Percentiles rank a stretch among this genome's conserved stretches.
These are phyloP conservation scores for Vachellia pachyceras DNA, from an alignment of 306 rosid species.

Conservation along the genomic window DNA sequence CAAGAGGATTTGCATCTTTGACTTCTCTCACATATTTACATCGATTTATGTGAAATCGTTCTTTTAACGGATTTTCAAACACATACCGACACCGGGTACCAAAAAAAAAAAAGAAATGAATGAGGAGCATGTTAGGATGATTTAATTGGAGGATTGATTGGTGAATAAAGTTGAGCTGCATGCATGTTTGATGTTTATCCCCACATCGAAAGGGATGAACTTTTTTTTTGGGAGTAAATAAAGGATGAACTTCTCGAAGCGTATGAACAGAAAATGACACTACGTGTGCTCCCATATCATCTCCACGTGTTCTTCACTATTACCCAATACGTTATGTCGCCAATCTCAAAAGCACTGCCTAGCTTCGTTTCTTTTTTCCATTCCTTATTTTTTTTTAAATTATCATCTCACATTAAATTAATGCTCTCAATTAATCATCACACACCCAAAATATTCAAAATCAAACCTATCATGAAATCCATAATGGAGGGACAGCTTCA, in stretches of 20 bases:
- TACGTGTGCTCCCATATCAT: background rate
- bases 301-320: conserved; percentile 11
- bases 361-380: background rate
- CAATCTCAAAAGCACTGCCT: background rate
- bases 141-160: conserved; percentile 1
- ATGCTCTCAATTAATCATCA: no score
- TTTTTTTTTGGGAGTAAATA: no score
- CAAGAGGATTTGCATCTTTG: no score
- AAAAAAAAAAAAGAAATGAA: background rate
- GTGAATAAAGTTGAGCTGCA: background rate
- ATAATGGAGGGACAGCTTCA: no score
- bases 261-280: background rate
- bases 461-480: no score
- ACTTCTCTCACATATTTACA: no score
- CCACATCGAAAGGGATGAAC: conserved; percentile 11
- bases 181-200: conserved; percentile 25
- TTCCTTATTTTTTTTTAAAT: no score
- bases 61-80: no score
- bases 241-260: no score
- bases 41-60: no score
- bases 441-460: no score
- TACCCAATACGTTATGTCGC: conserved; percentile 18
- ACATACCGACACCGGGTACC: no score
- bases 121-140: background rate
- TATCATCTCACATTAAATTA: conserved; percentile 1